These are phyloP conservation scores for Suillus lakei DNA, from an alignment of 768 basidiomycete genomes.

Conservation along the genomic window DNA sequence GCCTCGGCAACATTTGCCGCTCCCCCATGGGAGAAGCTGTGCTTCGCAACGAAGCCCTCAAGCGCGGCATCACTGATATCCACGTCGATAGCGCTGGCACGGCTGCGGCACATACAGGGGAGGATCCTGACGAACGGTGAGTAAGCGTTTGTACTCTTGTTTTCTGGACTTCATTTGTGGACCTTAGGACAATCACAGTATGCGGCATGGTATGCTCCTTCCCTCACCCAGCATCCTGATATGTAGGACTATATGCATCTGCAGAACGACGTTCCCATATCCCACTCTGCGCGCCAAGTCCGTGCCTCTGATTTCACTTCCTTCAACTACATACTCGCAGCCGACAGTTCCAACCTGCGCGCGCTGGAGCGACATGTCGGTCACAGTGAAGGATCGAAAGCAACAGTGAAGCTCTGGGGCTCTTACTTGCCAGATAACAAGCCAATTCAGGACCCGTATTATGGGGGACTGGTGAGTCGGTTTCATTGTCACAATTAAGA, in stretches of 20 bases:
- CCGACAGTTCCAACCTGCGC: conserved; percentile 78
- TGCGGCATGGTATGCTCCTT: conserved; percentile 63
- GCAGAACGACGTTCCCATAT: conserved; percentile 78
- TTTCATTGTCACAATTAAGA: background rate
- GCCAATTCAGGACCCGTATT: conserved; percentile 87
- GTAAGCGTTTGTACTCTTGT: conserved; percentile 7
- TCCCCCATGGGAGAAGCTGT: conserved; percentile 95
- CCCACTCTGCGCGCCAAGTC: conserved; percentile 71
- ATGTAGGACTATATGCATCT: conserved; percentile 5
- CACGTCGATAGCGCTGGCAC: conserved; percentile 86
- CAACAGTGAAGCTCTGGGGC: conserved; percentile 78
- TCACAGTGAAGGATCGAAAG: conserved; percentile 44
- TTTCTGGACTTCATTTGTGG: too few species aligned
- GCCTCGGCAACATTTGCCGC: conserved; percentile 86
- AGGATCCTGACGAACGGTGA: conserved; percentile 83
- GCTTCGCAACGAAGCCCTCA: conserved; percentile 65
- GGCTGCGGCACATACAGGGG: conserved; percentile 81
- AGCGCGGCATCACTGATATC: conserved; percentile 64
- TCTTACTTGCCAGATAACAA: conserved; percentile 66
- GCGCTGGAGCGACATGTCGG: conserved; percentile 44
- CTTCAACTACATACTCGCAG: conserved; percentile 87
- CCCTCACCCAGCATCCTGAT: background rate
- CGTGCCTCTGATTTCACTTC: conserved; percentile 64
- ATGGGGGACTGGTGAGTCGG: conserved; percentile 64
- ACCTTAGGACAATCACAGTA: conserved; percentile 64